These are phyloP conservation scores for Tarenaya hassleriana DNA, from an alignment of 345 rosid genomes.

Conservation along the genomic window DNA sequence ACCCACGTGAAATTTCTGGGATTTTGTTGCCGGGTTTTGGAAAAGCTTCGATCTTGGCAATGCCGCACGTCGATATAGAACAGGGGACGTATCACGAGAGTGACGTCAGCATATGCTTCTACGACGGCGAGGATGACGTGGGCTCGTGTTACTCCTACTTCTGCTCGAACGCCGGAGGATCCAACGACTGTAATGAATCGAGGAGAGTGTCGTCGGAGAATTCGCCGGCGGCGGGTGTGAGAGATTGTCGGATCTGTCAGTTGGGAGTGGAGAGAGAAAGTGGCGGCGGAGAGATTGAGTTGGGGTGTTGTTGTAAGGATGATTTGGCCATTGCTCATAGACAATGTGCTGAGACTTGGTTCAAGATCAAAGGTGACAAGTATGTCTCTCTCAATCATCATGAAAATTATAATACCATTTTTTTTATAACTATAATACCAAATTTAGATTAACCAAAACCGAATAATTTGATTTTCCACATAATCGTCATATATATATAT, in stretches of 20 bases:
- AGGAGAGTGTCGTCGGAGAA: constrained; percentile 49
- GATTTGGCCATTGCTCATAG: constrained; percentile 83
- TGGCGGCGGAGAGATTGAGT: constrained; percentile 50
- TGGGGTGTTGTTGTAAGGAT: constrained; percentile 82
- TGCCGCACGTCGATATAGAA: constrained; percentile 47
- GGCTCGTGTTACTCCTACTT: constrained; percentile 62
- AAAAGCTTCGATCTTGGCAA: constrained; percentile 29
- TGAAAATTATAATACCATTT: not conserved
- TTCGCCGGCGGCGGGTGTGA: constrained; percentile 31
- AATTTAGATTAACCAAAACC: too few species aligned
- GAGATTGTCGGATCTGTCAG: constrained; percentile 75
- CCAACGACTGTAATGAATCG: constrained; percentile 40
- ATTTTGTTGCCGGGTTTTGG: constrained; percentile 3
- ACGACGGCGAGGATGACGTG: constrained; percentile 48
- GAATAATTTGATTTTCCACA: too few species aligned
- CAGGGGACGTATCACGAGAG: constrained; percentile 37
- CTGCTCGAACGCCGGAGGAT: constrained; percentile 57
- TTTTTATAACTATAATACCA: not conserved
- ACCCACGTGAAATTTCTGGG: not conserved
- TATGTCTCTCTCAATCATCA: constrained; percentile 29
- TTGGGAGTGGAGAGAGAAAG: constrained; percentile 59
- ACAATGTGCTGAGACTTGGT: constrained; percentile 88
- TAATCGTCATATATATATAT: too few species aligned
- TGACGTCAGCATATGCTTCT: constrained; percentile 43
- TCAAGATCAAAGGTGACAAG: constrained; percentile 81